Conservation (phyloP, 139 green algal genomes). For the Asterochloris erici region DNA sequence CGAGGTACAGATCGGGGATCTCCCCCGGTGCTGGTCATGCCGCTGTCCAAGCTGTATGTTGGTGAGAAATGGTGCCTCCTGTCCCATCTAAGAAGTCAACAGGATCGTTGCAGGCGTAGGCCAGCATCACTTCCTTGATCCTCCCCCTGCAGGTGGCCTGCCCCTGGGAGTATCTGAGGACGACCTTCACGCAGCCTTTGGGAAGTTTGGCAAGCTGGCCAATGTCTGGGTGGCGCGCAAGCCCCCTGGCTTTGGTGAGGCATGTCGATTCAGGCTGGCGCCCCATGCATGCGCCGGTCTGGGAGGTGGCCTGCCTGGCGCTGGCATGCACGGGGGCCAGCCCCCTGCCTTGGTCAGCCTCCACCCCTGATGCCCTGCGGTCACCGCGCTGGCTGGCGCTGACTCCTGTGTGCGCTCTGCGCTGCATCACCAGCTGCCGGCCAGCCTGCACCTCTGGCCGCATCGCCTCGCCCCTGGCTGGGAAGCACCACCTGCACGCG, state of each 20-base stretch:
- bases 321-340: not conserved
- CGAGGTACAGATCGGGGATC: too few relatives aligned
- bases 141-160: slow-evolving; percentile 19
- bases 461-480: not conserved
- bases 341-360: not conserved
- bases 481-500: not conserved
- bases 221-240: slow-evolving; percentile 50
- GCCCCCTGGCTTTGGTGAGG: slow-evolving; percentile 53
- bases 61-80: not conserved
- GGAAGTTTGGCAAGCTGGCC: slow-evolving; percentile 34
- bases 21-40: not conserved
- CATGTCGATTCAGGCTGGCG: not conserved
- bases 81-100: too few relatives aligned
- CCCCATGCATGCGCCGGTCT: not conserved
- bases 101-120: too few relatives aligned
- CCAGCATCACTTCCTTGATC: not conserved
- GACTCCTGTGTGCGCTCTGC: too few relatives aligned
- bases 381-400: not conserved
- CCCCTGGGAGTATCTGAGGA: slow-evolving; percentile 26
- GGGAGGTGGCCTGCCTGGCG: not conserved
- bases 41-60: slow-evolving; percentile 12
- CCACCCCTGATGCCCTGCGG: not conserved
- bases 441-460: not conserved
- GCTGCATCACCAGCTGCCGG: not conserved
- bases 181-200: slow-evolving; percentile 38